A percentile compares a stretch with the other conserved stretches of the same genome.
These are phyloP conservation scores for Laburnicola sp. DNA, from an alignment of 2,329 filamentous ascomycete genomes.

Conservation along the genomic window DNA sequence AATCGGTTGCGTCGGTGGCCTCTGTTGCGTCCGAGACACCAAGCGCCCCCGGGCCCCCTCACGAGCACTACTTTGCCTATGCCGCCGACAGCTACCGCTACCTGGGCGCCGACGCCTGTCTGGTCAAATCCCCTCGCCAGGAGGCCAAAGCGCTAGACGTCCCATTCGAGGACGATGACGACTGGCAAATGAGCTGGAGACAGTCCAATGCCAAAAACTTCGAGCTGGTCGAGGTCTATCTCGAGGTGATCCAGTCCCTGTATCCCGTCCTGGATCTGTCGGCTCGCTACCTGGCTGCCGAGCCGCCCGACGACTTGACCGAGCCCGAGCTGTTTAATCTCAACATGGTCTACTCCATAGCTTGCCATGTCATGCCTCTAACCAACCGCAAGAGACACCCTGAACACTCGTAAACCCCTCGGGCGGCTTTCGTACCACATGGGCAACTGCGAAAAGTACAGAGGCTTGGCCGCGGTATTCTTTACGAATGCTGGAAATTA, in stretches of 20 bases:
- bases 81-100: constrained; percentile 40
- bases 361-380: constrained; percentile 37
- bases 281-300: constrained; percentile 29
- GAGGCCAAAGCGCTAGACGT: constrained; percentile 21
- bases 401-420: constrained; percentile 19
- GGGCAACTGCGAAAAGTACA: constrained; percentile 35
- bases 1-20: too few relatives aligned
- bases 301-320: constrained; percentile 28
- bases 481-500: constrained; percentile 37
- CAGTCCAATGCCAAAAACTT: constrained; percentile 29
- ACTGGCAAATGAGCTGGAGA: constrained; percentile 28
- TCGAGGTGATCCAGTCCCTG: constrained; percentile 31
- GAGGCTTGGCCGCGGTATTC: constrained; percentile 31
- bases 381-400: constrained; percentile 27
- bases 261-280: constrained; percentile 30
- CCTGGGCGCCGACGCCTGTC: constrained; percentile 39
- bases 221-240: constrained; percentile 37
- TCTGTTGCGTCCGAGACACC: constrained; percentile 17
- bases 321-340: constrained; percentile 35
- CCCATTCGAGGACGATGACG: constrained; percentile 25
- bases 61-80: constrained; percentile 41
- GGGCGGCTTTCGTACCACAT: constrained; percentile 36
- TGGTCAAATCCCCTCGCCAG: constrained; percentile 37
- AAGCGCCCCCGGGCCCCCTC: constrained; percentile 21
- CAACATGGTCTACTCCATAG: constrained; percentile 44